phyloP scores from a whole-genome alignment of 371 early-diverging fungal genomes.

The Mucor saturninus region DNA sequence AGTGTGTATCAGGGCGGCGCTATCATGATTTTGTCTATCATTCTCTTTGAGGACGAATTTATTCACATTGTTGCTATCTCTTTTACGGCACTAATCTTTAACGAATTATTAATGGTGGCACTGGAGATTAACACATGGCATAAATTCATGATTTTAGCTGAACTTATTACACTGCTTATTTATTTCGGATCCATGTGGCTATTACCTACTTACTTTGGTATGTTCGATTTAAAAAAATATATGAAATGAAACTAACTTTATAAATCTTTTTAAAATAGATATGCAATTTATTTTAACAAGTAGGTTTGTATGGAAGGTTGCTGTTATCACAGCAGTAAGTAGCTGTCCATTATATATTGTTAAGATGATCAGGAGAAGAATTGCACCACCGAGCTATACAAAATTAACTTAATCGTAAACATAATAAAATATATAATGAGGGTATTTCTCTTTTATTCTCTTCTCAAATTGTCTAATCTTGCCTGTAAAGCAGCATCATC shows the following conservation, averaged over 20 bases:
- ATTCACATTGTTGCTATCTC: conserved; percentile 96
- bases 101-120: conserved; percentile 99
- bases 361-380: conserved; percentile 70
- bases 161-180: conserved; percentile 79
- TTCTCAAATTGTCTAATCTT: conserved; percentile 86
- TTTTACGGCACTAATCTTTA: conserved; percentile 96
- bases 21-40: conserved; percentile 94
- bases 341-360: conserved; percentile 84
- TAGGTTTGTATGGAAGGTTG: conserved; percentile 89
- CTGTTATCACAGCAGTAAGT: conserved; percentile 87
- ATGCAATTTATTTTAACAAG: conserved; percentile 83
- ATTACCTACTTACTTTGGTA: conserved; percentile 91
- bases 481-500: conserved; percentile 91
- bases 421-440: neutral
- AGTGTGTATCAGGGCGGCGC: conserved; percentile 98
- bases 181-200: conserved; percentile 90
- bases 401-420: conserved; percentile 54
- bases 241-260: neutral
- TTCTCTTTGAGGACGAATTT: conserved; percentile 95
- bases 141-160: conserved; percentile 83
- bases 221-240: conserved; percentile 2
- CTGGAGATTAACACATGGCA: conserved; percentile 95
- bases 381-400: conserved; percentile 79
- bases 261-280: conserved; percentile 52
- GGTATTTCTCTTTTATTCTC: conserved; percentile 60